Percentiles rank a stretch among this genome's conserved stretches.
phyloP scores from a whole-genome alignment of 148 eudicot species.

The Chenopodium quinoa region DNA sequence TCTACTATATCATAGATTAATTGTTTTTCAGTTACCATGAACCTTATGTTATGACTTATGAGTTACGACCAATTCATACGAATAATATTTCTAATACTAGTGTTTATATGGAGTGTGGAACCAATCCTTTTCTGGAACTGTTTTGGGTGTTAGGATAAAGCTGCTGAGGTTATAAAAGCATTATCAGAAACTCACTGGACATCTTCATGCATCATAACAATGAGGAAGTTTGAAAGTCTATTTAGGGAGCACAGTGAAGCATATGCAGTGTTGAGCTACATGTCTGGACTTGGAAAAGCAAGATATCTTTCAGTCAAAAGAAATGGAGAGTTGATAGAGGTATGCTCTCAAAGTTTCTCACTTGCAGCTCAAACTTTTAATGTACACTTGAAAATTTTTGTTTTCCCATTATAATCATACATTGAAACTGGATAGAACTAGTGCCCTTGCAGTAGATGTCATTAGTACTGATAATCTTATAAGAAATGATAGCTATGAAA shows the following conservation, averaged over 20 bases:
- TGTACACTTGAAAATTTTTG: not conserved
- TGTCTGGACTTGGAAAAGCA: conserved; percentile 59
- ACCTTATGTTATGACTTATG: no score
- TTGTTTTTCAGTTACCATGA: not conserved
- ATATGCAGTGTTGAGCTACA: conserved; percentile 57
- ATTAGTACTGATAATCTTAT: no score
- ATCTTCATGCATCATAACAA: conserved; percentile 65
- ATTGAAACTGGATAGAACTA: not conserved
- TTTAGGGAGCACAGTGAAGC: conserved; percentile 58
- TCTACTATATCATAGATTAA: not conserved
- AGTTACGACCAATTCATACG: not conserved
- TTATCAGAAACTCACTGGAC: conserved; percentile 76
- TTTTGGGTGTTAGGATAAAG: conserved; percentile 45
- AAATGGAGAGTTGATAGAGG: conserved; percentile 57
- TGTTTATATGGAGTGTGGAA: not conserved
- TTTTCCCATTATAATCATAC: not conserved
- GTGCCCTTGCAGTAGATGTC: not conserved
- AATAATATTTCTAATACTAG: not conserved
- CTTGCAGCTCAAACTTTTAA: not conserved
- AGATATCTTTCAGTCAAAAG: conserved; percentile 43
- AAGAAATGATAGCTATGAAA: not conserved
- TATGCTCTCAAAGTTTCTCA: conserved; percentile 5
- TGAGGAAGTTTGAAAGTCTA: conserved; percentile 55
- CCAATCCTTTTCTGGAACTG: not conserved
- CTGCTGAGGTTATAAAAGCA: conserved; percentile 39